These are phyloP conservation scores for Austropuccinia psidii DNA, from an alignment of 1,284 basidiomycete species.

Conservation along the genomic window DNA sequence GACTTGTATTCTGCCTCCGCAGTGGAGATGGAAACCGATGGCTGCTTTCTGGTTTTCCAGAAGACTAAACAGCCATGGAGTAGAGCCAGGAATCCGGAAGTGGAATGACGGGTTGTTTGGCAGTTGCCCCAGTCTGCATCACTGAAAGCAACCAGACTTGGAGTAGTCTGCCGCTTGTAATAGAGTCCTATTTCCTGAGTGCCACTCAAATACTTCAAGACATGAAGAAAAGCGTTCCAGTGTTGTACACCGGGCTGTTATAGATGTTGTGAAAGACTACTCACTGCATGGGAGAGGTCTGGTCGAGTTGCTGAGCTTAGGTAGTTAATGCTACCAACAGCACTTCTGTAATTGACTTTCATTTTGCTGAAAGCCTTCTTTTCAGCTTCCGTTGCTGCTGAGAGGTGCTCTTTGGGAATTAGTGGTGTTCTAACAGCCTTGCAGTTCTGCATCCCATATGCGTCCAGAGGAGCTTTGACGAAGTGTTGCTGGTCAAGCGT, in stretches of 20 bases:
- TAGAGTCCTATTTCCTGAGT: not conserved
- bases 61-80: not conserved
- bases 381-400: not conserved
- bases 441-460: not conserved
- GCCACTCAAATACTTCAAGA: not conserved
- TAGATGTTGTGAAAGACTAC: slow-evolving; percentile 10
- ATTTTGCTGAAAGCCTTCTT: not conserved
- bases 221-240: not conserved
- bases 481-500: not conserved
- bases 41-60: not conserved
- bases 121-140: not conserved
- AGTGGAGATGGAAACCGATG: not conserved
- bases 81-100: not conserved
- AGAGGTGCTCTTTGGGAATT: not conserved
- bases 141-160: not conserved
- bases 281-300: not conserved
- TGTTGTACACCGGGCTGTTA: not conserved
- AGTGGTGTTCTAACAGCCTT: not conserved
- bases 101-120: not conserved
- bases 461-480: not conserved
- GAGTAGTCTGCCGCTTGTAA: not conserved
- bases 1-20: not conserved
- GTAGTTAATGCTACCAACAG: not conserved
- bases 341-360: not conserved
- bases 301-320: not conserved